Base-by-base conservation (phyloP, 148 eudicot species). In the Cornus kousa region DNA sequence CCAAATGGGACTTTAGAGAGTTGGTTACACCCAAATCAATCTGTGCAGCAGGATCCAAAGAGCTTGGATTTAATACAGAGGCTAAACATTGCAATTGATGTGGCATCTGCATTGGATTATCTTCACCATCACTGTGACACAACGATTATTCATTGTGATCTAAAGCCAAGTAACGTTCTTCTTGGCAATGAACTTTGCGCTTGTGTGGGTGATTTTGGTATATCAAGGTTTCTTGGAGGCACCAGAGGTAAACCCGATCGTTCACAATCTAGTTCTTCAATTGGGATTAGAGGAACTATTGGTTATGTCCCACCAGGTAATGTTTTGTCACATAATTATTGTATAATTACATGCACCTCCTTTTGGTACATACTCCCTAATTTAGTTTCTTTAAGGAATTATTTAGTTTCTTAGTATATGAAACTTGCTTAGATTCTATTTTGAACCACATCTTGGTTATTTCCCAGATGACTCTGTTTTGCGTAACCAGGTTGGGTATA, bases 71-170 rank as follows among this genome's bases (percentile, higher is more conserved):
- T 77, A 7, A 5, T 22, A 12, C 73, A 53, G 5, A 77, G 79
- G 46, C 50, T 68, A 11, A 53, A 55, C 48, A 33, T 77, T 53
- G 73, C 73, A 28, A 77, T 77, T 22, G 79, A 77, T 5, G 64
- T 77, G 22, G 79, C 79, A 23, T 35, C 35, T 7, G 73, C 50
- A 35, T 50, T 77, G 73, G 73, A 68, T 68, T 77, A 77, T 35
- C 79, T 77, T 2, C 79, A 68, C n/a, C 24, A 76, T 28, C 72
- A 76, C 0, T 24, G 40, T 9, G 59, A 24, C 13, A 31, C 32
- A 9, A 6, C 62, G 0, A 48, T 76, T 0, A 9, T 67, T 46
- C 78, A 76, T 28, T 76, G 62, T 28, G 78, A 76, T 48, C 11
- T 76, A 5, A 74, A 74, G 77, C 55, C 70, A 37, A 64, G 69